A percentile compares a stretch with the other conserved stretches of the same genome.
These are phyloP conservation scores for Xylaria polymorpha DNA, from an alignment of 2,329 filamentous ascomycete species.

Conservation along the genomic window DNA sequence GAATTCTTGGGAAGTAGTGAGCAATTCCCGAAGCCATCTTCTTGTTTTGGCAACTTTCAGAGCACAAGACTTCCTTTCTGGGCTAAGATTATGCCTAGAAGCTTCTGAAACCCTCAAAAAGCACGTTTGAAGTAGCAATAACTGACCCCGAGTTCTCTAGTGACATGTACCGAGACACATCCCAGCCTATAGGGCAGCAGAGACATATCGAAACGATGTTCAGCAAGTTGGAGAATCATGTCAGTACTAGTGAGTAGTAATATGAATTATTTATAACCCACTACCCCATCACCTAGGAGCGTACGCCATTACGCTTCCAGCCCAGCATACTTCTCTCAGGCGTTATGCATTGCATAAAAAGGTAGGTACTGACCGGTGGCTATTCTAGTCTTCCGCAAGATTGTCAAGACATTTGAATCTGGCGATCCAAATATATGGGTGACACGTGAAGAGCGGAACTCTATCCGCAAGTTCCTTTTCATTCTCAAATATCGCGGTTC, in stretches of 20 bases:
- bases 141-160: too few relatives aligned
- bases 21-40: too few relatives aligned
- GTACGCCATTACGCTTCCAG: neutral
- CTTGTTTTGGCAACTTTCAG: too few relatives aligned
- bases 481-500: slow-evolving; percentile 58
- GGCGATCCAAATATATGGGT: slow-evolving; percentile 31
- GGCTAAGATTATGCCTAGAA: too few relatives aligned
- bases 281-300: neutral
- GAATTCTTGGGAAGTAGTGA: slow-evolving; percentile 41
- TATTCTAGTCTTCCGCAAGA: slow-evolving; percentile 35
- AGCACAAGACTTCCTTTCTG: too few relatives aligned
- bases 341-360: neutral
- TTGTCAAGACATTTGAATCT: slow-evolving; percentile 38
- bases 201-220: slow-evolving; percentile 44
- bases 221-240: slow-evolving; percentile 42
- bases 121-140: too few relatives aligned
- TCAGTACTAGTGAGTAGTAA: slow-evolving; percentile 31
- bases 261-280: neutral
- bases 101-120: too few relatives aligned
- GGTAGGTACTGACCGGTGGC: neutral
- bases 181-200: slow-evolving; percentile 39
- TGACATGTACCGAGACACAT: slow-evolving; percentile 47
- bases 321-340: neutral
- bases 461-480: slow-evolving; percentile 59
- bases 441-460: slow-evolving; percentile 46